Percentiles rank a stretch among this genome's conserved stretches.
phyloP scores from a whole-genome alignment of 768 basidiomycete genomes.

The Leccinum disarticulatum region DNA sequence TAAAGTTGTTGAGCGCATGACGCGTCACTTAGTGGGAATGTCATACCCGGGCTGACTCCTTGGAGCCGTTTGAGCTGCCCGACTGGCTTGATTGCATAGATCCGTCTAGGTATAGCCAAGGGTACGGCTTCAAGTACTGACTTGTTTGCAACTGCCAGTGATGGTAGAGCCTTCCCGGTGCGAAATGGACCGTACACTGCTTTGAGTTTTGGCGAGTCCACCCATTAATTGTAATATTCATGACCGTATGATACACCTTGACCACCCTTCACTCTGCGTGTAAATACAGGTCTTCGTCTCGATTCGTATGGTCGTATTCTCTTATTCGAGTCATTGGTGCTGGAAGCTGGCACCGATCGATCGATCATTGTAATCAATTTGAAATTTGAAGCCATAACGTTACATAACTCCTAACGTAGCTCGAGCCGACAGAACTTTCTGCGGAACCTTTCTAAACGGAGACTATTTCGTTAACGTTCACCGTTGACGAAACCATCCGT shows the following conservation, averaged over 20 bases:
- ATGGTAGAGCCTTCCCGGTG: neutral
- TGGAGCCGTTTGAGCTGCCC: neutral
- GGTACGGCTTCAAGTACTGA: neutral
- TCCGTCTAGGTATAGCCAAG: neutral
- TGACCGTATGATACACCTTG: too few species aligned
- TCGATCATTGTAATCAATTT: too few species aligned
- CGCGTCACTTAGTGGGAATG: neutral
- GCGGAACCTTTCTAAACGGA: too few species aligned
- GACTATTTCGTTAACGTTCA: conserved; percentile 46
- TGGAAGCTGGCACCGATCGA: too few species aligned
- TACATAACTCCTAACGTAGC: too few species aligned
- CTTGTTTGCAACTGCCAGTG: neutral
- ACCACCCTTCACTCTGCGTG: too few species aligned
- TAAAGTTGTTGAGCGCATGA: neutral
- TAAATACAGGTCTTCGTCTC: too few species aligned
- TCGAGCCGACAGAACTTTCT: too few species aligned
- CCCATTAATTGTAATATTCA: neutral
- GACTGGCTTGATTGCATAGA: too few species aligned
- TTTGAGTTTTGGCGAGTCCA: neutral
- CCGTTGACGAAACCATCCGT: conserved; percentile 69
- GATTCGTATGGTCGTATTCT: too few species aligned
- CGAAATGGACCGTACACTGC: neutral
- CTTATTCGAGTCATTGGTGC: too few species aligned
- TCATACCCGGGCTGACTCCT: neutral
- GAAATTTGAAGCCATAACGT: too few species aligned